Percentiles rank a stretch among this genome's conserved stretches.
Evolutionary conservation across 208 protist genomes (phyloP).

Genomic region (Crithidia thermophila): DNA sequence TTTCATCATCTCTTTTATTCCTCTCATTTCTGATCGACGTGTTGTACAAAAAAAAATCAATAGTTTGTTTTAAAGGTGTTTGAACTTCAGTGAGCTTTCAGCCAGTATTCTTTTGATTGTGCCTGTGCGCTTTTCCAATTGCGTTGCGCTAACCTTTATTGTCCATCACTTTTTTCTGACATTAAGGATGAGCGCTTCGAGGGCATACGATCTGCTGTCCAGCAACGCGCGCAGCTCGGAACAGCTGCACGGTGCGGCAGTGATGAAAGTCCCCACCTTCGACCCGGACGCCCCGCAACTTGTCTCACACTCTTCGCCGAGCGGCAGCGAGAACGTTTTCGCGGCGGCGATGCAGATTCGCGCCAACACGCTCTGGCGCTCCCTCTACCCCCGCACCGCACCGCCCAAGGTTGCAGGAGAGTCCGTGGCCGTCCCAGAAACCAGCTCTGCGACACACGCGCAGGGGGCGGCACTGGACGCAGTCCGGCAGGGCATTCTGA

Average conservation of each 20-base stretch:
- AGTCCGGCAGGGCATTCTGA: slow-evolving; percentile 15
- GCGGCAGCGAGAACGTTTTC: neutral
- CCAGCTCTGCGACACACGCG: neutral
- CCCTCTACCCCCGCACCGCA: slow-evolving; percentile 43
- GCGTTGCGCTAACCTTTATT: neutral
- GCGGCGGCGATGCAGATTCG: slow-evolving; percentile 35
- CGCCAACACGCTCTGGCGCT: slow-evolving; percentile 40
- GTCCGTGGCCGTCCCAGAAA: neutral
- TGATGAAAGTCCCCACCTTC: slow-evolving; percentile 18
- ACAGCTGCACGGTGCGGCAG: slow-evolving; percentile 45
- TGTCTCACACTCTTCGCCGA: neutral
- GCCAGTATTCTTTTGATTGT: neutral
- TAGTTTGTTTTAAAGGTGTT: too few species aligned
- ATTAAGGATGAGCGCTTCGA: neutral
- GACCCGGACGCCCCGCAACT: slow-evolving; percentile 9
- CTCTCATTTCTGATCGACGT: too few species aligned
- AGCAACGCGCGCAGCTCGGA: slow-evolving; percentile 44
- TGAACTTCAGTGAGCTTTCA: too few species aligned
- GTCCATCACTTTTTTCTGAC: neutral
- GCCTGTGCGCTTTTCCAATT: neutral
- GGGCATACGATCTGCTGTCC: slow-evolving; percentile 26
- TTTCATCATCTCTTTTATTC: too few species aligned
- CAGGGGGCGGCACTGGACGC: slow-evolving; percentile 2
- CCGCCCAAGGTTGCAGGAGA: slow-evolving; percentile 15
- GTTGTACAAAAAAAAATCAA: too few species aligned